Conservation (phyloP, 108 stramenopile species). For the Aureococcus anophagefferens region DNA sequence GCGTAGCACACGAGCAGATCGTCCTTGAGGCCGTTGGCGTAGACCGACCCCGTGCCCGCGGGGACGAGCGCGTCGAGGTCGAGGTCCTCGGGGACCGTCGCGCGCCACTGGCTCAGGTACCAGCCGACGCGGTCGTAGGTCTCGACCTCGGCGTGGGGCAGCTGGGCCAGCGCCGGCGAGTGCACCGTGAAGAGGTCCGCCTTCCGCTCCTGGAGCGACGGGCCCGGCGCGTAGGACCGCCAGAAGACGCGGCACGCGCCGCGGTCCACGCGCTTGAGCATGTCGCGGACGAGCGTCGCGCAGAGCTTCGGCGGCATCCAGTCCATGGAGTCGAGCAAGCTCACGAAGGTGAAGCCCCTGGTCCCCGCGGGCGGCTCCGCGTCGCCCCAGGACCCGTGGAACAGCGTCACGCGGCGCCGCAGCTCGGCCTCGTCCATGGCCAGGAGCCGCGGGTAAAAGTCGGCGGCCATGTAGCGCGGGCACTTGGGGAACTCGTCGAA, state of each 20-base stretch:
- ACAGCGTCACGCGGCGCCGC: slow-evolving; percentile 3
- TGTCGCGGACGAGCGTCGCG: slow-evolving; percentile 10
- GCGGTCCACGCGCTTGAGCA: slow-evolving; percentile 10
- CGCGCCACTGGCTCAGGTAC: slow-evolving; percentile 35
- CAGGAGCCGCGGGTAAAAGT: not conserved
- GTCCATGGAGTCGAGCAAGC: slow-evolving; percentile 36
- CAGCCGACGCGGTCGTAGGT: slow-evolving; percentile 31
- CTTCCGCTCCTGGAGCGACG: not conserved
- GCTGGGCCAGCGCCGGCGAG: slow-evolving; percentile 16
- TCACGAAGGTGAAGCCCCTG: slow-evolving; percentile 30
- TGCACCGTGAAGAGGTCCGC: slow-evolving; percentile 9
- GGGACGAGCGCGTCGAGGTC: not conserved
- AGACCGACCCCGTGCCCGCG: slow-evolving; percentile 3
- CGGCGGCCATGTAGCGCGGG: slow-evolving; percentile 26
- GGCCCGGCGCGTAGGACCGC: slow-evolving; percentile 16
- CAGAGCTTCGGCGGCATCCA: slow-evolving; percentile 25
- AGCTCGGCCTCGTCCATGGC: slow-evolving; percentile 4
- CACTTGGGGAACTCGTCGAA: slow-evolving; percentile 27
- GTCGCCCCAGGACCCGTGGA: slow-evolving; percentile 18
- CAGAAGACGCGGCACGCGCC: slow-evolving; percentile 22
- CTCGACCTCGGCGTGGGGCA: slow-evolving; percentile 15
- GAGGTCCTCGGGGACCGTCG: slow-evolving; percentile 10
- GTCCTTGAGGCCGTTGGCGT: slow-evolving; percentile 8
- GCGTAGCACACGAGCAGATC: not conserved
- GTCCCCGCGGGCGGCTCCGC: not conserved